Conservation (phyloP, 306 rosid species). For the Cucumis cinereus region DNA sequence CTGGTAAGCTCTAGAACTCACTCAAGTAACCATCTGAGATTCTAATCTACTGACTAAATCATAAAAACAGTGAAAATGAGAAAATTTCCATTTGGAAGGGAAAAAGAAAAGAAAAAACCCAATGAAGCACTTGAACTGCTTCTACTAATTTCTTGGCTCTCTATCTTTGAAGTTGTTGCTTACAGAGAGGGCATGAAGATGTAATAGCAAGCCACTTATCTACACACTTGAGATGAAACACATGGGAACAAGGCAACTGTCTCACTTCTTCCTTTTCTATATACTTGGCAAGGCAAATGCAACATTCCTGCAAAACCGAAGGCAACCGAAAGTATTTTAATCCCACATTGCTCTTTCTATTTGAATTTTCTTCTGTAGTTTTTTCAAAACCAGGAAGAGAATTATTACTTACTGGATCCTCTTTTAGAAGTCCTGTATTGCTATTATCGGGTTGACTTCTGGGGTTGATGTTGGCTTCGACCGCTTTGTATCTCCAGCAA, state of each 20-base stretch:
- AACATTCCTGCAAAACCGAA: constrained; percentile 57
- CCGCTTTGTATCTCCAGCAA: constrained; percentile 56
- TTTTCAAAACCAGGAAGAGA: neutral
- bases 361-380: neutral
- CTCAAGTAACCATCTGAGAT: constrained; percentile 45
- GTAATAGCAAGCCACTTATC: constrained; percentile 83
- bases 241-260: constrained; percentile 70
- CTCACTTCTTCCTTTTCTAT: constrained; percentile 74
- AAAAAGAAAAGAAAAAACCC: neutral
- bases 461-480: constrained; percentile 22
- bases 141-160: neutral
- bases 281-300: constrained; percentile 80
- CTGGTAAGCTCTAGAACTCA: constrained; percentile 69
- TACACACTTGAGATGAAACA: constrained; percentile 77
- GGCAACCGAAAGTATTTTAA: neutral
- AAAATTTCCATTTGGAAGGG: neutral
- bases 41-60: constrained; percentile 12
- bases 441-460: constrained; percentile 8
- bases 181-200: constrained; percentile 90
- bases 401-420: constrained; percentile 58
- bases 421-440: constrained; percentile 25
- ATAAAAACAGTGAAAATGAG: constrained; percentile 7
- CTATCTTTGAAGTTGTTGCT: constrained; percentile 48
- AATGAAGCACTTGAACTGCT: neutral
- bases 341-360: neutral